Conservation (phyloP, 108 stramenopile genomes). For the Pseudonitzschia multistriata region DNA sequence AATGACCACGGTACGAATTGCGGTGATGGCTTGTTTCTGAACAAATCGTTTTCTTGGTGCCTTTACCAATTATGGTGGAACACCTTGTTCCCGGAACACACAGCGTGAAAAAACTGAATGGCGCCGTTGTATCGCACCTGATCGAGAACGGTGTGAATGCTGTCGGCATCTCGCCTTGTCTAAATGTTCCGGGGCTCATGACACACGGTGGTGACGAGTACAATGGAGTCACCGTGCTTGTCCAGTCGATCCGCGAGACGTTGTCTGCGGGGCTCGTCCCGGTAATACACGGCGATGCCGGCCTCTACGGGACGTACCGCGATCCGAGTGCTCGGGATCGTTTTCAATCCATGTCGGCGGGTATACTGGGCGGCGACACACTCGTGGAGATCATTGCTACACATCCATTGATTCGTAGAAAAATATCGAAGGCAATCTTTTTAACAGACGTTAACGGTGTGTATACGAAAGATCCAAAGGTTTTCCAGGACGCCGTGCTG, state of each 20-base stretch:
- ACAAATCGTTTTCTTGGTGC: too few relatives aligned
- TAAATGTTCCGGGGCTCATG: constrained; percentile 44
- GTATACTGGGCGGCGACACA: constrained; percentile 73
- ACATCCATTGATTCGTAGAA: background rate
- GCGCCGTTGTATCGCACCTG: constrained; percentile 42
- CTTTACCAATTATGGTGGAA: too few relatives aligned
- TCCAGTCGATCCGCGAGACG: constrained; percentile 22
- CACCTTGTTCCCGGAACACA: constrained; percentile 36
- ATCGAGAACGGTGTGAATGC: constrained; percentile 57
- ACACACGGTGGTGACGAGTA: constrained; percentile 35
- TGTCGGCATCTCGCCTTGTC: constrained; percentile 71
- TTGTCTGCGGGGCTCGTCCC: constrained; percentile 68
- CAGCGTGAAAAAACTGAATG: constrained; percentile 67
- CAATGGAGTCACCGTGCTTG: constrained; percentile 7
- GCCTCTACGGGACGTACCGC: constrained; percentile 45
- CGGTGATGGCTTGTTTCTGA: too few relatives aligned
- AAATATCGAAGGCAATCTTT: constrained; percentile 44
- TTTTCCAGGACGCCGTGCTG: constrained; percentile 37
- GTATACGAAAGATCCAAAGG: constrained; percentile 56
- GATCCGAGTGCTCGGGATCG: background rate
- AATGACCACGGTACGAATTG: too few relatives aligned
- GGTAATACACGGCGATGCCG: constrained; percentile 83
- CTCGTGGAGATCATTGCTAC: constrained; percentile 53
- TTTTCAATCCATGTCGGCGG: constrained; percentile 24
- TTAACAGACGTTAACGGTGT: constrained; percentile 83